These are phyloP conservation scores for Rhodosporidiobolus sp. DNA, from an alignment of 768 basidiomycete genomes.

Conservation along the genomic window DNA sequence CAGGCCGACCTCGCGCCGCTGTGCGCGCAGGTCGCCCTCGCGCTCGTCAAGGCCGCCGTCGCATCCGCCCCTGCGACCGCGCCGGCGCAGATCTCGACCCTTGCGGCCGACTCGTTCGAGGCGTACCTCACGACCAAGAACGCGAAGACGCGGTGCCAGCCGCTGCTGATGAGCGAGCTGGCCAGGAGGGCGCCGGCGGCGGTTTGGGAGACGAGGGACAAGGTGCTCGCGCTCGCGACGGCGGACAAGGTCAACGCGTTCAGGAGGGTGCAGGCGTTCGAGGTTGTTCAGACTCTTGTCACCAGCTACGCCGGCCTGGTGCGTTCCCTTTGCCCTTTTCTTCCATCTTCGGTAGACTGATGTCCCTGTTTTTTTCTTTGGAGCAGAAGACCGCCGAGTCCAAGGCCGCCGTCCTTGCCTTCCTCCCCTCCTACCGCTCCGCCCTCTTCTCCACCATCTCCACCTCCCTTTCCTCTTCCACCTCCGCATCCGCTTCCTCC, in stretches of 20 bases:
- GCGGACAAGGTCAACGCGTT: conserved; percentile 65
- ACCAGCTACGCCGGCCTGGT: conserved; percentile 55
- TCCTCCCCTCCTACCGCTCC: conserved; percentile 54
- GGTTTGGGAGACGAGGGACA: conserved; percentile 42
- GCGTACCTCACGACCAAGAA: conserved; percentile 39
- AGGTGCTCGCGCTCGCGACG: conserved; percentile 56
- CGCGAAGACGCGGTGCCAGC: conserved; percentile 38
- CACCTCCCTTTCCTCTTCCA: conserved; percentile 52
- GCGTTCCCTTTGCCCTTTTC: conserved; percentile 47
- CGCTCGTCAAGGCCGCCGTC: conserved; percentile 35
- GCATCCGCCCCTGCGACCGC: conserved; percentile 12
- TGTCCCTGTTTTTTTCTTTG: neutral
- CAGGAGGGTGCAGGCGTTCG: conserved; percentile 69
- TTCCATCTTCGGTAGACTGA: conserved; percentile 5
- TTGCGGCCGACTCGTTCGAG: conserved; percentile 23
- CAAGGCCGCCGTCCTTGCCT: conserved; percentile 36
- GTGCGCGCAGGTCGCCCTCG: conserved; percentile 28
- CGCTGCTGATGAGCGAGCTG: conserved; percentile 29
- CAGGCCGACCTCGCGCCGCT: conserved; percentile 25
- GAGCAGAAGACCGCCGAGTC: conserved; percentile 22
- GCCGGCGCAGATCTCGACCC: conserved; percentile 5
- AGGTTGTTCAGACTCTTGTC: conserved; percentile 65
- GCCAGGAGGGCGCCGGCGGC: conserved; percentile 19
- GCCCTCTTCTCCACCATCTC: conserved; percentile 57
- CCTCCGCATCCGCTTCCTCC: conserved; percentile 52